Evolutionary conservation across 2,329 filamentous ascomycete genomes (phyloP).

Genomic region (Neopestalotiopsis clavispora): DNA sequence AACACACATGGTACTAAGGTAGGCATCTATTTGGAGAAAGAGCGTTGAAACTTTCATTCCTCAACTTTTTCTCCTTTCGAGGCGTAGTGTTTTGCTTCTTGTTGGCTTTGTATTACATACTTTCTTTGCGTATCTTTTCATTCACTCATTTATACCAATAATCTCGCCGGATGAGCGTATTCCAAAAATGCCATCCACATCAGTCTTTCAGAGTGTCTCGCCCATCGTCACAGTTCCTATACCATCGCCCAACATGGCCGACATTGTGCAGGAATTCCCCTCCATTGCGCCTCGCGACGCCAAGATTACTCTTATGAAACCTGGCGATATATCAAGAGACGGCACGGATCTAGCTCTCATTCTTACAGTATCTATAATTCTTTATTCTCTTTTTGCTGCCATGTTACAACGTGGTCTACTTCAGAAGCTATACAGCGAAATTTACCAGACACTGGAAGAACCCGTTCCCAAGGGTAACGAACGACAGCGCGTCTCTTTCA

Average conservation of each 20-base stretch:
- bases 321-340: not conserved
- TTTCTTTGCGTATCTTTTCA: too few relatives aligned
- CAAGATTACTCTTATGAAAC: not conserved
- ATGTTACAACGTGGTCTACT: slow-evolving; percentile 23
- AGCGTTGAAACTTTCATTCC: not conserved
- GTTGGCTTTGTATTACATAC: too few relatives aligned
- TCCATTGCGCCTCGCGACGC: not conserved
- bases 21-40: not conserved
- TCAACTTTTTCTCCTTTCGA: too few relatives aligned
- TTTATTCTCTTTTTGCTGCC: slow-evolving; percentile 20
- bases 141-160: too few relatives aligned
- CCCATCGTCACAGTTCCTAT: not conserved
- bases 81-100: too few relatives aligned
- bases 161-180: too few relatives aligned
- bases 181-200: not conserved
- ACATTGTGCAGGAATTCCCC: not conserved
- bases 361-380: slow-evolving; percentile 20
- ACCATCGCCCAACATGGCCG: not conserved
- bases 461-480: slow-evolving; percentile 20
- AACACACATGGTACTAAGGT: not conserved
- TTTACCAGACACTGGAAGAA: slow-evolving; percentile 14
- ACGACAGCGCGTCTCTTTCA: slow-evolving; percentile 23
- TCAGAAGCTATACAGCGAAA: slow-evolving; percentile 15
- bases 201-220: not conserved
- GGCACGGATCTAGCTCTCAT: slow-evolving; percentile 18